Base-by-base conservation (phyloP, 176 grass and related monocot species). In the Dactylis glomerata region DNA sequence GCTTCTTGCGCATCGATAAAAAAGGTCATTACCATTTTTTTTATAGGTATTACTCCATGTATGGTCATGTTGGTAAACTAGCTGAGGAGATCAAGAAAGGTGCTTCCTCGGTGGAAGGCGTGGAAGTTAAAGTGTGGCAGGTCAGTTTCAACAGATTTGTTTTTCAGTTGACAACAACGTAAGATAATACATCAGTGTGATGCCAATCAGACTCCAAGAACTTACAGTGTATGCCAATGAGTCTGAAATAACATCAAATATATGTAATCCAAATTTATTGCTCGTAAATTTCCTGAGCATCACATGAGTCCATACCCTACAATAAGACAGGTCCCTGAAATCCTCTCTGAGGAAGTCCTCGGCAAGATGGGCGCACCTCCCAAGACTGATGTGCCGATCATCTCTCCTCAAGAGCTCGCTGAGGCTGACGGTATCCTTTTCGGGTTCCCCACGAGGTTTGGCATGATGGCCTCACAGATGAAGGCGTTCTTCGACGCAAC, bases 11-110 rank as follows among this genome's bases (percentile, higher is more conserved):
- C 33, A 36, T 69, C 10, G 4, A 69, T 26, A 9, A 24, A 13
- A 20, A 38, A 68, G 52, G 44, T 72, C 23, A 41, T 15, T 26
- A 28, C 8, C 5, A 0, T 75, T 57, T 54, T 56, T 68, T 86
- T 76, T 45, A 75, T 45, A 98, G 95, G 66, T 93, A 87, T 54
- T 95, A 98, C 85, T 93, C 91, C 37, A 95, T 91, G 73, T 98
- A 92, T 82, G 92, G 89, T 23, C 95, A 98, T 90, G 91, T 93
- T 47, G 92, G 92, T 49, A 93, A 92, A 71, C 86, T 95, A 70
- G 95, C 95, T 65, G 83, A 95, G 40, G 91, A 98, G 91, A 92
- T 98, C 52, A 87, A 95, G 78, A 93, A 84, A 81, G 95, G 92
- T 1, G 95, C 85, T 37, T 89, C 82, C 9, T 98, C 95, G 28